Conservation (phyloP, 108 stramenopile genomes). For the Pseudonitzschia multiseries region DNA sequence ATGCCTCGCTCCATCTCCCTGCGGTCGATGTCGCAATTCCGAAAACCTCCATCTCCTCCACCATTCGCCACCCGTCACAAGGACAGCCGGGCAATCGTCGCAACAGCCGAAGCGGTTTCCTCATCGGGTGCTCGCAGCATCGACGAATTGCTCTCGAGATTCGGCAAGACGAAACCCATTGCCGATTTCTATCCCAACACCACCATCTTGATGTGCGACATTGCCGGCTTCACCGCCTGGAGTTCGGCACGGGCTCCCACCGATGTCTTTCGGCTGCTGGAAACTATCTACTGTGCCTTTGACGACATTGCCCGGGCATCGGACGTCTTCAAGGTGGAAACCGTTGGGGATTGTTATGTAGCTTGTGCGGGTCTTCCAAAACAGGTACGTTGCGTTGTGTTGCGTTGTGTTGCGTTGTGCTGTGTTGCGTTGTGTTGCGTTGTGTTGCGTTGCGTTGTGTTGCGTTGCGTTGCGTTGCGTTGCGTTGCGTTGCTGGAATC, state of each 20-base stretch:
- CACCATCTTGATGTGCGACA: slow-evolving; percentile 7
- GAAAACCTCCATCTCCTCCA: too few species aligned
- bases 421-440: background rate
- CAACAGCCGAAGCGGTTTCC: too few species aligned
- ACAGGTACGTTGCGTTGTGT: background rate
- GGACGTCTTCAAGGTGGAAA: slow-evolving; percentile 18
- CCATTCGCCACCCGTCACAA: too few species aligned
- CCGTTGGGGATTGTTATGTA: slow-evolving; percentile 9
- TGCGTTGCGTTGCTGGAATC: too few species aligned
- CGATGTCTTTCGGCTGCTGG: slow-evolving; percentile 8
- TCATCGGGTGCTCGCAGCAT: too few species aligned
- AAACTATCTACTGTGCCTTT: slow-evolving; percentile 10
- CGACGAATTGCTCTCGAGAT: background rate
- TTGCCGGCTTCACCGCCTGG: slow-evolving; percentile 14
- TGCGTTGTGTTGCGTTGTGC: background rate
- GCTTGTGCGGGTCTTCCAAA: slow-evolving; percentile 8
- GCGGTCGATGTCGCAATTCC: background rate
- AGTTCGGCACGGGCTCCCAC: slow-evolving; percentile 7
- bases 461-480: background rate
- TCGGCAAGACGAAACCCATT: background rate
- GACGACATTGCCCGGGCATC: slow-evolving; percentile 7
- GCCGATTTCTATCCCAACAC: slow-evolving; percentile 11
- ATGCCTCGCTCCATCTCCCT: too few species aligned
- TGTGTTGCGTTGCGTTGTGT: background rate
- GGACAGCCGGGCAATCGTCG: too few species aligned